Evolutionary conservation across 1,284 basidiomycete species (phyloP).

Genomic region (Apiotrichum porosum): DNA sequence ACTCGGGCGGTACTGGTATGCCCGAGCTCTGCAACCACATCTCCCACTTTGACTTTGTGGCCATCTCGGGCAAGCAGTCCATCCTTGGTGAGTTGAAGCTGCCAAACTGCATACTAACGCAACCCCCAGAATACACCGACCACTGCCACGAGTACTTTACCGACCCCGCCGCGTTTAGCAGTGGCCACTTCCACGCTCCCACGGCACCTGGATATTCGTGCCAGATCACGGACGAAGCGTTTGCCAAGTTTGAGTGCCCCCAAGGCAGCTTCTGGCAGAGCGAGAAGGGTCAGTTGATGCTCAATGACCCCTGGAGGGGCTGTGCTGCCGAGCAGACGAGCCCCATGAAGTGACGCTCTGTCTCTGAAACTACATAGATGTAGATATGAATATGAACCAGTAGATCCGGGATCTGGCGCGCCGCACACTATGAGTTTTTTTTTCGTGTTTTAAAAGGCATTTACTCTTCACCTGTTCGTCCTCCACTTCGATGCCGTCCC

Average conservation of each 20-base stretch:
- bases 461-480: too few relatives aligned
- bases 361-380: not conserved
- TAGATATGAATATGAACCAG: not conserved
- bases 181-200: conserved; percentile 22
- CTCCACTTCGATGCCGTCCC: too few relatives aligned
- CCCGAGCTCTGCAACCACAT: conserved; percentile 26
- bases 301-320: conserved; percentile 27
- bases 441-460: too few relatives aligned
- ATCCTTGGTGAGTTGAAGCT: conserved; percentile 16
- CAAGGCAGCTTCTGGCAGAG: conserved; percentile 24
- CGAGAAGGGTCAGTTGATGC: conserved; percentile 25
- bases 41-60: conserved; percentile 79
- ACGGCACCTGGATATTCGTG: conserved; percentile 23
- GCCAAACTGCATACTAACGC: too few relatives aligned
- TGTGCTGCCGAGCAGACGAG: conserved; percentile 20
- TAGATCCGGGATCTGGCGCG: too few relatives aligned
- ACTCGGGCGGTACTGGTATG: conserved; percentile 62
- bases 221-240: conserved; percentile 23
- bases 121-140: conserved; percentile 22
- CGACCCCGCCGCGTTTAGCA: conserved; percentile 16
- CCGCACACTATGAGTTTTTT: too few relatives aligned
- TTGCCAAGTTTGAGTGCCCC: conserved; percentile 23
- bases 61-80: conserved; percentile 67
- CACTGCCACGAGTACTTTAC: conserved; percentile 28
- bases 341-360: conserved; percentile 19